Evolutionary conservation across 2,329 filamentous ascomycete species (phyloP), one percentile per base, ranked within the genome.

Genomic region (Huntiella moniliformis): DNA sequence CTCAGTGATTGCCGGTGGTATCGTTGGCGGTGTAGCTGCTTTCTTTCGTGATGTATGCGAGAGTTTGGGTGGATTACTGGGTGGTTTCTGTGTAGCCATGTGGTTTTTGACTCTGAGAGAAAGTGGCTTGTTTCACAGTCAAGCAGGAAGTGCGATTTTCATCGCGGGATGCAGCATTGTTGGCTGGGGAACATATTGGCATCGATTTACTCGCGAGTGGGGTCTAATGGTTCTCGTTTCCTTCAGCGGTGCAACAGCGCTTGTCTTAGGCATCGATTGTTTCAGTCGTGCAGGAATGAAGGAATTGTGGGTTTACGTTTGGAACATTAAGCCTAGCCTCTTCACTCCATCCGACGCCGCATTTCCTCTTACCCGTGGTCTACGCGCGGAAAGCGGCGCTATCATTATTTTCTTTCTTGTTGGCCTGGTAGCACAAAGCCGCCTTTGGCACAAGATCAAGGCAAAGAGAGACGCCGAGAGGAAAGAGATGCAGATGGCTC

Each of bases 251-350:
- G 79, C 85, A 3, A 94, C 85, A 0, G 74, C 74, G 3, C 68
- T 80, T 1, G 73, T 93, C 11, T 62, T 96, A 2, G 88, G 88
- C 2, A 82, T 96, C 48, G 88, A 96, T 58, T 93, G 85, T 60
- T 92, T 88, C 55, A 88, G 79, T 55, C 70, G 77, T 51, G 85
- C 86, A n/a, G 88, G 88, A 0, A 65, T 93, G 54, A 95, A 94
- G 60, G 88, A 96, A 59, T 95, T 95, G 54, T 96, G 88, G 88
- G 71, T 84, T 4, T 96, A 92, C 58, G 69, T 93, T 34, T 96
- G 88, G 88, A 66, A 65, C 39, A 62, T 96, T 35, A 95, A 95
- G 58, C 66, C 76, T 37, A 69, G 81, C 43, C 65, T 86, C 1
- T 96, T 96, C 55, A 63, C 85, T 2, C 22, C 22, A 8, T 72